Base-by-base conservation (phyloP, 1,284 basidiomycete species). In the Erythrobasidium hasegawianum region DNA sequence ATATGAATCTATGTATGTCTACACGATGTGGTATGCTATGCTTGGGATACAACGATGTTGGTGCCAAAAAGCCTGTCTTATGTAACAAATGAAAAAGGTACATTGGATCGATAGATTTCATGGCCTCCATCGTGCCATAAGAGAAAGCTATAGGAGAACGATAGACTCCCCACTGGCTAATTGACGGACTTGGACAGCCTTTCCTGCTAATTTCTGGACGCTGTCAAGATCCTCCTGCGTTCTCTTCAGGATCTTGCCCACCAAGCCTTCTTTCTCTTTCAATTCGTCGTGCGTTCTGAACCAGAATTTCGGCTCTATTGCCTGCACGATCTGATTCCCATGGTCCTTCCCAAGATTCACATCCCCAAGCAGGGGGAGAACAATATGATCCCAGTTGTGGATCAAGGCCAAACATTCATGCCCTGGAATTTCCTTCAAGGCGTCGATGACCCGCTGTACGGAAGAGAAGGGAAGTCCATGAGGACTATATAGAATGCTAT, bases 211-310 rank as follows among this genome's bases (percentile, higher is more conserved):
- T 11, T 39, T 26, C 38, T 65, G 41, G 13, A 55, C 56, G 13
- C 55, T 49, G 20, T 65, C 54, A 14, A 20, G 20, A 2, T 38
- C 27, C 16, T 58, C 54, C n/a, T 55, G 55, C 2, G 41, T 39
- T 14, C 62, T 40, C 29, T 39, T 26, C 18, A 45, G 26, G 1
- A 65, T 16, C 26, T 57, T 57, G 24, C 56, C 47, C 26, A 65
- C 54, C 10, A 58, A 39, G 20, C 62, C 62, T 58, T 65, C 62
- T 24, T 33, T 55, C 9, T 40, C 33, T 18, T 65, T 65, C 10
- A 58, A 45, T 45, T 65, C 62, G 38, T 65, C 61, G 26, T 58
- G 62, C 3, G 62, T 65, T 2, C 62, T 18, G 1, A 65, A 20
- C 55, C 45, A 58, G 24, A 49, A 65, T 22, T 58, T 57, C 5